A percentile compares a stretch with the other conserved stretches of the same genome.
These are phyloP conservation scores for Candida multigemmis DNA, from an alignment of 805 yeast genomes.

Conservation along the genomic window DNA sequence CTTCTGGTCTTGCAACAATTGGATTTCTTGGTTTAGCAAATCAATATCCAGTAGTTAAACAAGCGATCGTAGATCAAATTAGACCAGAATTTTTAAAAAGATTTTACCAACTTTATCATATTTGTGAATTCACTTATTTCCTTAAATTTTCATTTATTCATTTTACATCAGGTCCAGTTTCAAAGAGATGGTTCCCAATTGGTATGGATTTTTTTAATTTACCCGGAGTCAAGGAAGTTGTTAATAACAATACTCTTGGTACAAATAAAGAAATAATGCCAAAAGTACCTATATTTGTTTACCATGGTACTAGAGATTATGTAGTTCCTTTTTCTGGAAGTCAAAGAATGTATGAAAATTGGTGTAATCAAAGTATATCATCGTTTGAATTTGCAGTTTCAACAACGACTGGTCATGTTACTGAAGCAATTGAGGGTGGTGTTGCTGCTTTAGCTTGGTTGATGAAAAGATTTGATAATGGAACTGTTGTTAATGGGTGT, in stretches of 20 bases:
- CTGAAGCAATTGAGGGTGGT: constrained; percentile 8
- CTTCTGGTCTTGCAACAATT: constrained; percentile 12
- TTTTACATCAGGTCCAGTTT: constrained; percentile 7
- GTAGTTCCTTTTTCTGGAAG: constrained; percentile 8
- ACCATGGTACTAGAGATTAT: constrained; percentile 12
- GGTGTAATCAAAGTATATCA: constrained; percentile 15
- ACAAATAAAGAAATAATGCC: constrained; percentile 6
- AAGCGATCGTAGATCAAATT: constrained; percentile 2
- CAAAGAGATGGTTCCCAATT: constrained; percentile 3
- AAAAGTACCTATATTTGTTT: constrained; percentile 10
- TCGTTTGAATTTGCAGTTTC: constrained; percentile 14
- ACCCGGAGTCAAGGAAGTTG: constrained; percentile 2
- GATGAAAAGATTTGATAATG: constrained; percentile 9
- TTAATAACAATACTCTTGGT: constrained; percentile 6
- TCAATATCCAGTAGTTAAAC: constrained; percentile 13
- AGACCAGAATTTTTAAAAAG: not conserved
- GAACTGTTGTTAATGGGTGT: constrained; percentile 9
- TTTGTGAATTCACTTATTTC: constrained; percentile 4
- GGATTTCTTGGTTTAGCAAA: constrained; percentile 12
- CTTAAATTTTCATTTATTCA: constrained; percentile 2
- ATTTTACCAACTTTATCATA: constrained; percentile 3
- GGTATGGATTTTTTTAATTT: constrained; percentile 6
- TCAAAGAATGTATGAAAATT: constrained; percentile 8
- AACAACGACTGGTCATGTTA: constrained; percentile 11
- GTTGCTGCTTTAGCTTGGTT: constrained; percentile 12